Base-by-base conservation (phyloP, 2,329 filamentous ascomycete genomes). In the Trichoderma brevicompactum region DNA sequence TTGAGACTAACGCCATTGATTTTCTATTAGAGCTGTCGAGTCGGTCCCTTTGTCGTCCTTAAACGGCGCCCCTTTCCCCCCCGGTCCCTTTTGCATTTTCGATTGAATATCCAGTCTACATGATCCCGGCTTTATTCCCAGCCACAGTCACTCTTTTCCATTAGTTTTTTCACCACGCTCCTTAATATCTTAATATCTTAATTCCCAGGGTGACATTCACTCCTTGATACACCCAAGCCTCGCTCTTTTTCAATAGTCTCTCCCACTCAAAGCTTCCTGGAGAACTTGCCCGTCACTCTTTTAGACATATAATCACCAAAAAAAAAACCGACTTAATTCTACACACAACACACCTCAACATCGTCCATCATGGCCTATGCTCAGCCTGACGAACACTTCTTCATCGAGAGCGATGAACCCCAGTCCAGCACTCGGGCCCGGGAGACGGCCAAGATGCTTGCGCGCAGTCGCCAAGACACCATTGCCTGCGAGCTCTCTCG, bases 401-500 rank as follows among this genome's bases (percentile, higher is more conserved):
- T 85, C 72, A 80, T 85, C 72, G 85, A 87, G 69, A 79, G 80
- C 50, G 83, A 87, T 68, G 83, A 85, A 71, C 77, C 79, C 68
- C 76, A 73, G 67, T 76, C 78, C 48, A 87, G 87, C 69, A 85
- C 92, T 70, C 89, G 88, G 69, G 83, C 89, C 67, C 88, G 90
- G 74, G 91, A 95, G 73, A 89, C 92, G 68, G 87, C 89, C 71
- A 92, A 90, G 78, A 86, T 92, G 74, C 82, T 95, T 72, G 90
- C 91, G 67, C 88, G 91, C 74, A 88, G 94, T 79, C 88, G 89
- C 73, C 94, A 97, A 79, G 92, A 94, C 75, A 89, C 90, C 70
- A 90, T 98, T 72, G 93, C 90, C 67, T 91, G 93, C 75, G 92
- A 98, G 76, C 86, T 98, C 70, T 97, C 94, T 52, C 88, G 89